Evolutionary conservation across 352 stramenopile genomes (phyloP).

Genomic region (Phytophthora litchii): DNA sequence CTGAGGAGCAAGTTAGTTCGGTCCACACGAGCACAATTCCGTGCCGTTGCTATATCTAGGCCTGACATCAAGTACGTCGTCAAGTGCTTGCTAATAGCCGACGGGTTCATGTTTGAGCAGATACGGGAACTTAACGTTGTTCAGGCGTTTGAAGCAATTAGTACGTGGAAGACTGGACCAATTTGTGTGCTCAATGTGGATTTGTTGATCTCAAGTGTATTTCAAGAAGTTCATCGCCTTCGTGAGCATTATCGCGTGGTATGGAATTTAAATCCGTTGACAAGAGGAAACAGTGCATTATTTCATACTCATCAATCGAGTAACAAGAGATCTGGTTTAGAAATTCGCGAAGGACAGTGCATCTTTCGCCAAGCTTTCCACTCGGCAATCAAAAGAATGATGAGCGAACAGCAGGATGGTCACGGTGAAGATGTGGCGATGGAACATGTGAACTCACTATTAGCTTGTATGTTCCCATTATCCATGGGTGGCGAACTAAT

Average conservation of each 20-base stretch:
- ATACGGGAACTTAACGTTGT: slow-evolving; percentile 16
- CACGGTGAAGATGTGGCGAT: neutral
- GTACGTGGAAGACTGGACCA: slow-evolving; percentile 3
- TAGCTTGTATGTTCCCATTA: slow-evolving; percentile 34
- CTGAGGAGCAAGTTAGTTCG: slow-evolving; percentile 22
- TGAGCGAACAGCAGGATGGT: neutral
- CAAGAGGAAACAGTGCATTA: neutral
- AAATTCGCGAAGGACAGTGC: slow-evolving; percentile 17
- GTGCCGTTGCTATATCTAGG: slow-evolving; percentile 31
- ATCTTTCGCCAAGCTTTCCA: slow-evolving; percentile 28
- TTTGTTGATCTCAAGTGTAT: slow-evolving; percentile 28
- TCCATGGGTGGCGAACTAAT: slow-evolving; percentile 30
- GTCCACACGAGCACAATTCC: slow-evolving; percentile 40
- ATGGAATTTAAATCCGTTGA: slow-evolving; percentile 13
- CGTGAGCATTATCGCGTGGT: slow-evolving; percentile 16
- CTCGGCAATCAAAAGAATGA: slow-evolving; percentile 1
- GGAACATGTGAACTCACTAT: slow-evolving; percentile 9
- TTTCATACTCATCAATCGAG: neutral
- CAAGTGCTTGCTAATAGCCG: slow-evolving; percentile 33
- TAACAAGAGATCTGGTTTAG: neutral
- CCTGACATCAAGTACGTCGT: slow-evolving; percentile 32
- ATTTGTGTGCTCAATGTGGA: slow-evolving; percentile 24
- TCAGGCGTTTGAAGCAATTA: slow-evolving; percentile 34
- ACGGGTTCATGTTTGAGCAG: slow-evolving; percentile 36
- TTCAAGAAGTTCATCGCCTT: slow-evolving; percentile 29